These are phyloP conservation scores for Tetradesmus obliquus DNA, from an alignment of 139 green algal species.

Conservation along the genomic window DNA sequence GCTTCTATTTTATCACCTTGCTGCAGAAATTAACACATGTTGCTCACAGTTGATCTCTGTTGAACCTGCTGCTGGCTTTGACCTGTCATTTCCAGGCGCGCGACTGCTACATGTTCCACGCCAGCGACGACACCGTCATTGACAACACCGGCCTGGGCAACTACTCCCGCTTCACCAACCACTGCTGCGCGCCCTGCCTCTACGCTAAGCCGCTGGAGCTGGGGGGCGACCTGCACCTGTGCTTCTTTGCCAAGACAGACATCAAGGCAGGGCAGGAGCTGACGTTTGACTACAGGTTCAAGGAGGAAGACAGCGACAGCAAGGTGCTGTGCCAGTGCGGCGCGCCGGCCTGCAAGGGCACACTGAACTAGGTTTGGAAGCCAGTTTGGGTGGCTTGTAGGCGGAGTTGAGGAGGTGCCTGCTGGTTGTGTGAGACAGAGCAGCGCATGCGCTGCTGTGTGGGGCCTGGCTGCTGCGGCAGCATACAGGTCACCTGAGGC, in stretches of 20 bases:
- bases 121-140: slow-evolving; percentile 81
- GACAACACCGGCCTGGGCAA: slow-evolving; percentile 84
- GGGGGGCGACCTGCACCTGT: slow-evolving; percentile 72
- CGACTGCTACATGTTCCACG: slow-evolving; percentile 95
- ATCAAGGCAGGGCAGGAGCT: slow-evolving; percentile 89
- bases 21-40: too few relatives aligned
- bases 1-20: too few relatives aligned
- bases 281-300: slow-evolving; percentile 91
- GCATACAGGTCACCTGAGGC: too few relatives aligned
- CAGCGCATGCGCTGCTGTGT: not conserved
- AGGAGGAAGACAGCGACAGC: slow-evolving; percentile 65
- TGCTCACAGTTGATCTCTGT: not conserved
- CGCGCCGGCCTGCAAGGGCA: slow-evolving; percentile 87
- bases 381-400: not conserved
- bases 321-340: slow-evolving; percentile 85
- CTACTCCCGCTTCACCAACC: slow-evolving; percentile 92
- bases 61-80: not conserved
- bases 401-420: too few relatives aligned
- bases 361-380: slow-evolving; percentile 67
- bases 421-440: not conserved
- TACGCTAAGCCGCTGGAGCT: slow-evolving; percentile 89
- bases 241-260: slow-evolving; percentile 87
- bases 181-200: slow-evolving; percentile 89
- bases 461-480: too few relatives aligned
- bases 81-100: slow-evolving; percentile 17